These are phyloP conservation scores for Stereocaulon alpinum DNA, from an alignment of 495 filamentous ascomycete species.

Conservation along the genomic window DNA sequence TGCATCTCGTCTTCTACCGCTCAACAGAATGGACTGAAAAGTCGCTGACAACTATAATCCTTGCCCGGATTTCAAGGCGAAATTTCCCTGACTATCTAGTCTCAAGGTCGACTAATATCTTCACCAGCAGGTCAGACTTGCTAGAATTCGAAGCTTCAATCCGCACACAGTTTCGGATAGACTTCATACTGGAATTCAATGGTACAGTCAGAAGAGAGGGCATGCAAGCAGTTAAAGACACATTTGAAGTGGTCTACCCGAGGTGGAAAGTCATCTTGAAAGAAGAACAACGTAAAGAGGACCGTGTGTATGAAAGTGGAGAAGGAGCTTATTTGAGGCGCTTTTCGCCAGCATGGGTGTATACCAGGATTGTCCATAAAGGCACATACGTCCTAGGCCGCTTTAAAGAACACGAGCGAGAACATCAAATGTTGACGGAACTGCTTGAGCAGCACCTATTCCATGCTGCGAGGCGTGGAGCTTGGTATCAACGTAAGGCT, in stretches of 20 bases:
- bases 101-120: slow-evolving; percentile 82
- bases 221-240: slow-evolving; percentile 55
- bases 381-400: slow-evolving; percentile 68
- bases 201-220: slow-evolving; percentile 59
- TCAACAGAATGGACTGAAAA: slow-evolving; percentile 98
- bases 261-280: slow-evolving; percentile 66
- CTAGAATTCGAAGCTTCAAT: slow-evolving; percentile 86
- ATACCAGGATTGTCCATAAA: slow-evolving; percentile 89
- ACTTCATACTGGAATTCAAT: slow-evolving; percentile 72
- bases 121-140: slow-evolving; percentile 59
- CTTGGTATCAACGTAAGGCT: slow-evolving; percentile 95
- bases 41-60: slow-evolving; percentile 87
- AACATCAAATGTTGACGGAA: slow-evolving; percentile 64
- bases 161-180: slow-evolving; percentile 71
- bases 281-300: slow-evolving; percentile 74
- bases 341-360: slow-evolving; percentile 87
- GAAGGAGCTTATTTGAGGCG: slow-evolving; percentile 88
- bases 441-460: slow-evolving; percentile 75
- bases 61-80: slow-evolving; percentile 73
- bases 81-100: slow-evolving; percentile 90
- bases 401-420: slow-evolving; percentile 67
- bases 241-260: slow-evolving; percentile 66
- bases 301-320: slow-evolving; percentile 66
- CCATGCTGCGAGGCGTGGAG: slow-evolving; percentile 72
- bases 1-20: slow-evolving; percentile 91